Conservation (phyloP, 2,329 filamentous ascomycete genomes). For the Pyricularia pennisetigena region DNA sequence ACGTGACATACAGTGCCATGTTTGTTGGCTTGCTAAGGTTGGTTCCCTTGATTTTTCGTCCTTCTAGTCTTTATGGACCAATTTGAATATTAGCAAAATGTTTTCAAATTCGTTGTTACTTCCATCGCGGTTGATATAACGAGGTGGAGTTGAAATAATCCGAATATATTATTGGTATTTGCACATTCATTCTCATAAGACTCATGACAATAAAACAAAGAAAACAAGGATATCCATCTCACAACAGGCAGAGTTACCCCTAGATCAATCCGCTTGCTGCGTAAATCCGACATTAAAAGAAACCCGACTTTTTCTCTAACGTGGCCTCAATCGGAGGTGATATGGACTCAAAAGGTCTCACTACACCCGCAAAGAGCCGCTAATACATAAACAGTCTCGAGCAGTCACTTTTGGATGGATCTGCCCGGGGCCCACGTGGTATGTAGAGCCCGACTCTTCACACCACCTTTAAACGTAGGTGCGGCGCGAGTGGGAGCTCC, state of each 20-base stretch:
- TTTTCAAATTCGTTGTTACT: too few species aligned
- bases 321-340: not conserved
- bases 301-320: not conserved
- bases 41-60: too few species aligned
- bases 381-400: not conserved
- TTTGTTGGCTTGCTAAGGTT: too few species aligned
- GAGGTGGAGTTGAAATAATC: not conserved
- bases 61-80: too few species aligned
- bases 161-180: not conserved
- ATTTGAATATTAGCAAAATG: too few species aligned
- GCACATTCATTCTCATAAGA: not conserved
- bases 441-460: not conserved
- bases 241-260: not conserved
- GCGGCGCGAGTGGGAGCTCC: slow-evolving; percentile 38
- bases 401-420: not conserved
- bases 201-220: not conserved
- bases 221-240: not conserved
- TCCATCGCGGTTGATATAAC: too few species aligned
- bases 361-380: not conserved
- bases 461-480: slow-evolving; percentile 32
- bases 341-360: not conserved
- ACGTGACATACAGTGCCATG: too few species aligned
- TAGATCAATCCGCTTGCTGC: not conserved
- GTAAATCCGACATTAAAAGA: not conserved
- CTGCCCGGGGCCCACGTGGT: not conserved